Conservation (phyloP, 495 filamentous ascomycete species). For the Neurospora tetraspora region DNA sequence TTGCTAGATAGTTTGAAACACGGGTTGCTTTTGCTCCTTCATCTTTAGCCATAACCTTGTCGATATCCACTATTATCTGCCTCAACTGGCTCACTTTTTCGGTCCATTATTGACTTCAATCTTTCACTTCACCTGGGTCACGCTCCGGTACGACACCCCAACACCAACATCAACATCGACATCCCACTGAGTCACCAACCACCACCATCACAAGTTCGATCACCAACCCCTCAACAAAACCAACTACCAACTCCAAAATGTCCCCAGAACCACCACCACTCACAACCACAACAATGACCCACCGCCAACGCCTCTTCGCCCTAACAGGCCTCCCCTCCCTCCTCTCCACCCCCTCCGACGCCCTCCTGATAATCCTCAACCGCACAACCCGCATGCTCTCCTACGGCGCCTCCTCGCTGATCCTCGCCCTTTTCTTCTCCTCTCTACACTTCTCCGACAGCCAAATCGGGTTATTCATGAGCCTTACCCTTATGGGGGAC, state of each 20-base stretch:
- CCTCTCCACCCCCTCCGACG: constrained; percentile 43
- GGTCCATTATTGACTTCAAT: too few relatives aligned
- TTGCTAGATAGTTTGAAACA: background rate
- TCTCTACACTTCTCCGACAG: constrained; percentile 53
- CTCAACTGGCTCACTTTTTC: too few relatives aligned
- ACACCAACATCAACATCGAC: background rate
- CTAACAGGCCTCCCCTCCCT: constrained; percentile 37
- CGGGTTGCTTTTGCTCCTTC: too few relatives aligned
- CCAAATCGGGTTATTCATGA: constrained; percentile 80
- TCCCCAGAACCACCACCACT: background rate
- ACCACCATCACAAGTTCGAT: too few relatives aligned
- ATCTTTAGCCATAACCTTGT: too few relatives aligned
- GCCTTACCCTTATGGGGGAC: constrained; percentile 72
- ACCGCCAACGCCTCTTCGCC: background rate
- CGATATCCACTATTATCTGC: too few relatives aligned
- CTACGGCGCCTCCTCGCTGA: constrained; percentile 30
- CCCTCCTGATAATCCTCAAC: constrained; percentile 63
- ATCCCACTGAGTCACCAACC: background rate
- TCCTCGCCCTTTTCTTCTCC: constrained; percentile 42
- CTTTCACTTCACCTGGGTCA: background rate
- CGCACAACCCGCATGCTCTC: constrained; percentile 51
- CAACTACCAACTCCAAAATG: background rate
- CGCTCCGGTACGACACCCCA: background rate
- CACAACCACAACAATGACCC: background rate
- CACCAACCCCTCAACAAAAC: too few relatives aligned